Base-by-base conservation (phyloP, 1,139 yeast genomes). In the Wickerhamiella infanticola region DNA sequence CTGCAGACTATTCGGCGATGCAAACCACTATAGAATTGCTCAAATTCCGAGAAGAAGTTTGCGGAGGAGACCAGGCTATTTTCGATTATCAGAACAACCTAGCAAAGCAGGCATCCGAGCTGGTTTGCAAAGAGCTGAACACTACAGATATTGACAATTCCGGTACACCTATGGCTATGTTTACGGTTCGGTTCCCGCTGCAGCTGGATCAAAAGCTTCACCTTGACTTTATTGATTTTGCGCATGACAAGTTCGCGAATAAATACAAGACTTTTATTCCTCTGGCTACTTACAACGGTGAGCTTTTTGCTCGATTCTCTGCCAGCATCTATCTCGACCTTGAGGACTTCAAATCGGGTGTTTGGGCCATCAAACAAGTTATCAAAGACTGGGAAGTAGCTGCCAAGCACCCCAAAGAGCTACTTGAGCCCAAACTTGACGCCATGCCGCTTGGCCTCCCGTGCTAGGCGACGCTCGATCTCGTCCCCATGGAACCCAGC, bases 51-150 rank as follows among this genome's bases (percentile, higher is more conserved):
- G 57, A 65, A 18, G 66, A 67, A 6, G 62, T 64, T 5, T 77
- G 83, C 53, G 86, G 88, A 2, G 84, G 84, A 2, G 82, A 77
- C 51, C 69, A 66, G 2, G 59, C 59, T 4, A 77, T 80, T 45
- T 58, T 65, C 47, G 55, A 65, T 1, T 78, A 80, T 56, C 72
- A 75, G 53, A 55, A 58, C 42, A 52, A 53, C 0, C 66, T 80
- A 45, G 75, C 78, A 2, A 48, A 55, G 5, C 47, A 65, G 45
- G 78, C 72, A 1, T 72, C 70, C 1, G 58, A 61, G 1, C 55
- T 58, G 18, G 60, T 72, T 23, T 55, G 67, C 37, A 50, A 61
- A 26, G 65, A 62, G 24, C 51, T 61, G n/a, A 59, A 57, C 11
- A 58, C 63, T 0, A 56, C 53, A n/a, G 54, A 57, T 8, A 47